phyloP scores from a whole-genome alignment of 495 filamentous ascomycete genomes.

The Talaromyces thailandensis region DNA sequence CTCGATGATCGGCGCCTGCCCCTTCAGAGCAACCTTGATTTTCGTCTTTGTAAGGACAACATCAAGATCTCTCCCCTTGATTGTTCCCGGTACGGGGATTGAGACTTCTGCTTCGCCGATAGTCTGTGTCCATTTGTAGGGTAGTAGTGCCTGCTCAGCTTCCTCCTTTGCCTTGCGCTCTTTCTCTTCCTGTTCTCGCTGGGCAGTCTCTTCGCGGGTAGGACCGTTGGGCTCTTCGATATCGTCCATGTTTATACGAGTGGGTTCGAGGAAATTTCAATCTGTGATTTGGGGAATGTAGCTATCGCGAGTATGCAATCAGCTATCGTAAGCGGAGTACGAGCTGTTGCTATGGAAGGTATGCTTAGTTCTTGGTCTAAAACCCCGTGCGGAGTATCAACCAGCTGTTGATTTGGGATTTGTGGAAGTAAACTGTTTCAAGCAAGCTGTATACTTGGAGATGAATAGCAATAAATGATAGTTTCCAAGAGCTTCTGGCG shows the following conservation, averaged over 20 bases:
- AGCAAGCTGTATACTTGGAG: background rate
- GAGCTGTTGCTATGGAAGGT: background rate
- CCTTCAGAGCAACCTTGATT: conserved; percentile 78
- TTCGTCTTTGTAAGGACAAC: conserved; percentile 74
- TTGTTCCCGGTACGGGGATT: conserved; percentile 62
- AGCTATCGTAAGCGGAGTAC: background rate
- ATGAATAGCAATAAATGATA: background rate
- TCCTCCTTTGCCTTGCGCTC: conserved; percentile 68
- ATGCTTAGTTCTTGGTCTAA: background rate
- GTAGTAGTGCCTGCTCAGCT: conserved; percentile 82
- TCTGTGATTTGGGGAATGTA: background rate
- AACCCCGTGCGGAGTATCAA: background rate
- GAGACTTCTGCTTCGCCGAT: conserved; percentile 84
- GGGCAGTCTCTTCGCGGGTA: conserved; percentile 41
- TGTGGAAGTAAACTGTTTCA: background rate
- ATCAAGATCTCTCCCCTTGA: conserved; percentile 77
- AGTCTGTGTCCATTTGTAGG: conserved; percentile 97
- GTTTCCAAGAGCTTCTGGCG: background rate
- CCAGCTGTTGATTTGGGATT: background rate
- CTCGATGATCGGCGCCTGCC: conserved; percentile 76
- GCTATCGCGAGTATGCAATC: background rate
- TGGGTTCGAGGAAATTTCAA: background rate
- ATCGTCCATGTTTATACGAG: conserved; percentile 1
- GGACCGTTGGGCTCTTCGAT: conserved; percentile 20
- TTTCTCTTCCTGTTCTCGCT: conserved; percentile 47